Base-by-base conservation (phyloP, 257 asterid species). In the Primulina huaijiensis region DNA sequence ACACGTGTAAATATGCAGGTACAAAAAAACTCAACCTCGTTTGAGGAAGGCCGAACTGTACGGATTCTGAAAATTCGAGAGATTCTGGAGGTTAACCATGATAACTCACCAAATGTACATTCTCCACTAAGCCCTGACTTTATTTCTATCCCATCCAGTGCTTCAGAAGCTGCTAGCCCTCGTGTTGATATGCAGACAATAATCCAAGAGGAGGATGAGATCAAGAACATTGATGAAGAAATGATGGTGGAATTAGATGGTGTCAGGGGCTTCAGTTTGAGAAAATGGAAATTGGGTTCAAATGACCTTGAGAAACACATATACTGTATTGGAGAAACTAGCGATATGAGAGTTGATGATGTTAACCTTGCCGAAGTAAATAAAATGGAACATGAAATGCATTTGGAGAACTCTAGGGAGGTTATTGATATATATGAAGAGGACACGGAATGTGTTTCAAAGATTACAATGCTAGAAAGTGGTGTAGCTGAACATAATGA, bases 191-290 rank as follows among this genome's bases (percentile, higher is more conserved):
- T 71, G 80, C 83, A 72, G 77, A 74, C 83, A 71, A 70, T 69
- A 61, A 76, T 69, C 70, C 90, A 90, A 50, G 89, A 85, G 63
- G 81, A 70, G 12, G 88, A 86, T 57, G 89, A 82, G 66, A 85
- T 88, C 25, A 80, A 79, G 80, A 93, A 87, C 82, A 87, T 88
- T 35, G 91, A 90, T 67, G 96, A 89, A 71, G 89, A 61, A 55
- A 72, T 88, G 23, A 71, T 92, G 77, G 82, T 83, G 31, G 97
- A 90, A 76, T 74, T 90, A 71, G 98, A 92, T 76, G 74, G 81
- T 19, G 89, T 84, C 64, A 88, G 92, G 63, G 98, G 86, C 82
- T 87, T 88, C 62, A 80, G 87, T 72, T 50, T 79, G 76, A 59
- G 68, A 46, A 82, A 82, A n/a, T 68, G 65, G 65, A 76, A 66